phyloP scores from a whole-genome alignment of 192 early-diverging fungal species.

The Phycomyces nitens region DNA sequence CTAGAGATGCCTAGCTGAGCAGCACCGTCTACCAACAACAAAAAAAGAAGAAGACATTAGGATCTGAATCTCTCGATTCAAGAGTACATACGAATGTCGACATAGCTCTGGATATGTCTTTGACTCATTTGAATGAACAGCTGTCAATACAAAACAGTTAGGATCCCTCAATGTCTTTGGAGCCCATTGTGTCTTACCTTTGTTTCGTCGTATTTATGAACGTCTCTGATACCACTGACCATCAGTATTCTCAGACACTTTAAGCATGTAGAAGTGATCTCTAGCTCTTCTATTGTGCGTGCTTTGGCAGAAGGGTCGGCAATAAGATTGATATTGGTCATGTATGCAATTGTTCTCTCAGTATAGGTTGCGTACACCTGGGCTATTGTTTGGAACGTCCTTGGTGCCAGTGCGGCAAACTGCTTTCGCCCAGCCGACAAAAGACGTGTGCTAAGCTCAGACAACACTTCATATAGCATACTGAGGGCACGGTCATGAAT shows the following conservation, averaged over 20 bases:
- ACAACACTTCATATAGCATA: slow-evolving; percentile 54
- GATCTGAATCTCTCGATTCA: no score
- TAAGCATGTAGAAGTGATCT: slow-evolving; percentile 60
- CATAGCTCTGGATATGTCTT: slow-evolving; percentile 55
- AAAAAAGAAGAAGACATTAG: no score
- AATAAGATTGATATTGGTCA: slow-evolving; percentile 17
- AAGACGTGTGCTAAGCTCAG: slow-evolving; percentile 20
- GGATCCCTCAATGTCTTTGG: background rate
- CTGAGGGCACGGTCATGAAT: slow-evolving; percentile 71
- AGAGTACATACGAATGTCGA: slow-evolving; percentile 42
- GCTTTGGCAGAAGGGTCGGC: slow-evolving; percentile 30
- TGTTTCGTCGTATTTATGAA: slow-evolving; percentile 53
- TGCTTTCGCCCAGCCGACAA: slow-evolving; percentile 19
- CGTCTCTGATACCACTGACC: slow-evolving; percentile 67
- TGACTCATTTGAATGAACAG: slow-evolving; percentile 45
- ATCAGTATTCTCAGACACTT: slow-evolving; percentile 77
- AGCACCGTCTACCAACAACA: background rate
- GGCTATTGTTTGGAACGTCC: slow-evolving; percentile 63
- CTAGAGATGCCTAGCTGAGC: slow-evolving; percentile 18
- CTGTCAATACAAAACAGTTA: background rate
- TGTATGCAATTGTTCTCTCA: slow-evolving; percentile 46
- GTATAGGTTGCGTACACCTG: slow-evolving; percentile 62
- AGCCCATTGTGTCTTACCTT: slow-evolving; percentile 29
- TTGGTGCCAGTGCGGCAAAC: slow-evolving; percentile 61
- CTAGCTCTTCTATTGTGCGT: slow-evolving; percentile 43